Conservation (phyloP, 2,329 filamentous ascomycete genomes). For the Clarireedia hainanense region DNA sequence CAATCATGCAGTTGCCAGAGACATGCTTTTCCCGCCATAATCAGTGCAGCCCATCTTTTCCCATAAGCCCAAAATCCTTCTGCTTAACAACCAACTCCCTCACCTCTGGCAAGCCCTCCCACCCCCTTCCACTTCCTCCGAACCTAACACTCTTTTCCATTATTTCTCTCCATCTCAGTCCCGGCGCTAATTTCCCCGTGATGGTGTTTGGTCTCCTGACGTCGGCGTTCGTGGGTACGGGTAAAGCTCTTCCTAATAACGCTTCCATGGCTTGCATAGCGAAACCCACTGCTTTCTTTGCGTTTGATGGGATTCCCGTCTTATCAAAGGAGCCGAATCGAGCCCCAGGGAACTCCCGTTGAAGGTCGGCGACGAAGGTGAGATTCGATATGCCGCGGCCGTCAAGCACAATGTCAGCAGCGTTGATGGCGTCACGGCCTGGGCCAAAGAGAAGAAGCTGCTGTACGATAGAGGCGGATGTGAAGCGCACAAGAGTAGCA, state of each 20-base stretch:
- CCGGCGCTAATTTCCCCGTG: constrained; percentile 27
- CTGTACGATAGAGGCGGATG: constrained; percentile 27
- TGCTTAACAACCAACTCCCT: constrained; percentile 26
- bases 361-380: constrained; percentile 24
- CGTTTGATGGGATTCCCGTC: constrained; percentile 28
- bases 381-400: constrained; percentile 26
- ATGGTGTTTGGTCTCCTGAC: constrained; percentile 29
- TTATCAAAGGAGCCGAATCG: constrained; percentile 26
- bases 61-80: constrained; percentile 7
- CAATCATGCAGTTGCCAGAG: not conserved
- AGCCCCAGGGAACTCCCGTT: constrained; percentile 26
- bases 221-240: constrained; percentile 27
- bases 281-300: constrained; percentile 30
- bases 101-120: constrained; percentile 29
- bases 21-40: not conserved
- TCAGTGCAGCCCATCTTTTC: not conserved
- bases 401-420: constrained; percentile 26
- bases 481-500: constrained; percentile 28
- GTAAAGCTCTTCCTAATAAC: constrained; percentile 27
- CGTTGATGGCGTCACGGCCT: constrained; percentile 24
- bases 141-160: constrained; percentile 28
- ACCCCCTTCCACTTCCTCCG: constrained; percentile 26
- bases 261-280: constrained; percentile 31
- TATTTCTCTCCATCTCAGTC: constrained; percentile 27
- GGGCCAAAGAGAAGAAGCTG: constrained; percentile 28